A percentile compares a stretch with the other conserved stretches of the same genome.
Evolutionary conservation across 306 rosid genomes (phyloP).

Genomic region (Rosa lucieae): DNA sequence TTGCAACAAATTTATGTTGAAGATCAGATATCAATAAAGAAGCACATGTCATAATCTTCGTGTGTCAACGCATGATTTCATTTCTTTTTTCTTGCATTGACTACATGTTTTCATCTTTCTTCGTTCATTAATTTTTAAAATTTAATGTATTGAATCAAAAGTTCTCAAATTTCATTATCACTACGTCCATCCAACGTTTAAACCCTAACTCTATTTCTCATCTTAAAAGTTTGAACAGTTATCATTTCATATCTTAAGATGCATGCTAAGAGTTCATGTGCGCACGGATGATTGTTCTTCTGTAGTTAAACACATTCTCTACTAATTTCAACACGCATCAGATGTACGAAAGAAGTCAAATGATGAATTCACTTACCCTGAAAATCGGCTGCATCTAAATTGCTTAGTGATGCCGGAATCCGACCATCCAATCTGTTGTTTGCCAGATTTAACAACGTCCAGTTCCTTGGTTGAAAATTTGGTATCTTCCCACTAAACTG

Average conservation of each 20-base stretch:
- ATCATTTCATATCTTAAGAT: not conserved
- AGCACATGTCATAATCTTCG: not conserved
- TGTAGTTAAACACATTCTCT: not conserved
- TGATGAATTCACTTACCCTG: constrained; percentile 40
- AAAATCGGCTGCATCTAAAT: constrained; percentile 27
- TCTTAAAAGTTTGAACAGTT: not conserved
- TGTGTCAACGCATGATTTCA: not conserved
- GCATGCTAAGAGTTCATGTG: not conserved
- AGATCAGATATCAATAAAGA: not conserved
- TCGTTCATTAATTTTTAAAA: not conserved
- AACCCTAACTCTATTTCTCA: not conserved
- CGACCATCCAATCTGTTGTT: constrained; percentile 56
- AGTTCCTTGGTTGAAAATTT: constrained; percentile 35
- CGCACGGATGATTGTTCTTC: not conserved
- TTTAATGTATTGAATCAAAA: not conserved
- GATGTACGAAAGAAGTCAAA: not conserved
- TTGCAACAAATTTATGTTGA: not conserved
- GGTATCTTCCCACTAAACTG: constrained; percentile 61
- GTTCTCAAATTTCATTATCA: not conserved
- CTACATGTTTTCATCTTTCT: not conserved
- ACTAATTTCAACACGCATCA: not conserved
- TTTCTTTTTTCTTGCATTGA: not conserved
- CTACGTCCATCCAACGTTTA: not conserved
- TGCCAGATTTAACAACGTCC: constrained; percentile 48
- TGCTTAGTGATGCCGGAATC: constrained; percentile 45